Conservation (phyloP, 2,329 filamentous ascomycete species). For the Fusarium dimerum region DNA sequence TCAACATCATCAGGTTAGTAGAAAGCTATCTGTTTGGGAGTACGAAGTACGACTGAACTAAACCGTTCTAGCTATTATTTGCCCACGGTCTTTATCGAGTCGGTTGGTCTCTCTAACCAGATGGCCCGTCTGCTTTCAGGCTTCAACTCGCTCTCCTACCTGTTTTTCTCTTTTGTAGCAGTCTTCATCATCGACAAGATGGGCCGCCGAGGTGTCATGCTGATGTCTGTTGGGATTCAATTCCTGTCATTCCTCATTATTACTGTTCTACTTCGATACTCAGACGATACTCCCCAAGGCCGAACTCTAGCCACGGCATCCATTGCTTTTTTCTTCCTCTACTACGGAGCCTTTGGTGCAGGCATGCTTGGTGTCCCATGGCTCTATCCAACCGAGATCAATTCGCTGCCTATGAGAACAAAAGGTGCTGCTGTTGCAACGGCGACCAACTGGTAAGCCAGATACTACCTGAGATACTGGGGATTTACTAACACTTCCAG, state of each 20-base stretch:
- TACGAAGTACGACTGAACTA: too few relatives aligned
- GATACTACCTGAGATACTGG: accelerated
- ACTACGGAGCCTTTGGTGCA: slow-evolving; percentile 18
- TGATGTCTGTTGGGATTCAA: slow-evolving; percentile 14
- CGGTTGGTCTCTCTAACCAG: slow-evolving; percentile 48
- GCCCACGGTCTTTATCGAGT: slow-evolving; percentile 51
- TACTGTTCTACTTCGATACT: slow-evolving; percentile 12
- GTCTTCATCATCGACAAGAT: slow-evolving; percentile 10
- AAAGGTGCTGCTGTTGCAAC: slow-evolving; percentile 23
- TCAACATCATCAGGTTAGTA: slow-evolving; percentile 18
- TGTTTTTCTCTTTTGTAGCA: slow-evolving; percentile 14
- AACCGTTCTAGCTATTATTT: slow-evolving; percentile 28
- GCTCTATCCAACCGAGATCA: slow-evolving; percentile 38
- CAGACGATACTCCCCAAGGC: slow-evolving; percentile 1
- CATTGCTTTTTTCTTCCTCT: slow-evolving; percentile 18
- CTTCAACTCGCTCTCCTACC: slow-evolving; percentile 36
- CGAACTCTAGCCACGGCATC: slow-evolving; percentile 4
- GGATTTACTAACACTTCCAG: not conserved
- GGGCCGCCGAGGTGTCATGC: slow-evolving; percentile 17
- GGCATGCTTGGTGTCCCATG: slow-evolving; percentile 25
- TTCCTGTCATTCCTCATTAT: slow-evolving; percentile 15
- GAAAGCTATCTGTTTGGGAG: too few relatives aligned
- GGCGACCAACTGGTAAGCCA: slow-evolving; percentile 16
- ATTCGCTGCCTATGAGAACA: slow-evolving; percentile 35
- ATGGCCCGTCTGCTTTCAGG: slow-evolving; percentile 52